A percentile compares a stretch with the other conserved stretches of the same genome.
Conservation (phyloP, 768 basidiomycete genomes). For the Coprinopsis cinerea region DNA sequence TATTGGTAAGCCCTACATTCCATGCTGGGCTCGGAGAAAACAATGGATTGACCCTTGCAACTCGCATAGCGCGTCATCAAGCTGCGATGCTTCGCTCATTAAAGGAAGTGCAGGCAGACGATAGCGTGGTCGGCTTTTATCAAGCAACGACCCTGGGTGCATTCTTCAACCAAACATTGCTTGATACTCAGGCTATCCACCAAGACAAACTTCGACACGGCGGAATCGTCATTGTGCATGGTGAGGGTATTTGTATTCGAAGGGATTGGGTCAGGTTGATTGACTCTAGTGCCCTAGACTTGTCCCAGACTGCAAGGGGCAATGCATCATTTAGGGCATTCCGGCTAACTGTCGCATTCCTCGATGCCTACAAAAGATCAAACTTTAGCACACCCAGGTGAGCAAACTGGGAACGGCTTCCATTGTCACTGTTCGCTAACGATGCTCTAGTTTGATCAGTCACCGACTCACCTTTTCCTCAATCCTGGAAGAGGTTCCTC, state of each 20-base stretch:
- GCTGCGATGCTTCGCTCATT: constrained; percentile 79
- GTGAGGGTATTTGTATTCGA: constrained; percentile 32
- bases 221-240: constrained; percentile 80
- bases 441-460: constrained; percentile 55
- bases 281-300: constrained; percentile 40
- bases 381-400: constrained; percentile 87
- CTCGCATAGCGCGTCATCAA: constrained; percentile 69
- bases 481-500: constrained; percentile 80
- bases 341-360: constrained; percentile 71
- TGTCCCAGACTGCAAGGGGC: constrained; percentile 72
- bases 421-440: constrained; percentile 15
- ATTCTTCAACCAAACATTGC: constrained; percentile 74
- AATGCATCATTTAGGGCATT: constrained; percentile 89
- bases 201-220: constrained; percentile 83
- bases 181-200: constrained; percentile 82
- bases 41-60: constrained; percentile 12
- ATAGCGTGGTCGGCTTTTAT: constrained; percentile 92
- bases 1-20: constrained; percentile 44
- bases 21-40: constrained; percentile 7
- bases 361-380: constrained; percentile 74
- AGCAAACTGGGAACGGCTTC: constrained; percentile 18
- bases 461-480: constrained; percentile 81
- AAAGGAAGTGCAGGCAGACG: constrained; percentile 87
- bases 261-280: constrained; percentile 4
- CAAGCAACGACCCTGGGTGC: constrained; percentile 83